Base-by-base conservation (phyloP, 140 eudicot genomes). In the Oenanthe javanica region DNA sequence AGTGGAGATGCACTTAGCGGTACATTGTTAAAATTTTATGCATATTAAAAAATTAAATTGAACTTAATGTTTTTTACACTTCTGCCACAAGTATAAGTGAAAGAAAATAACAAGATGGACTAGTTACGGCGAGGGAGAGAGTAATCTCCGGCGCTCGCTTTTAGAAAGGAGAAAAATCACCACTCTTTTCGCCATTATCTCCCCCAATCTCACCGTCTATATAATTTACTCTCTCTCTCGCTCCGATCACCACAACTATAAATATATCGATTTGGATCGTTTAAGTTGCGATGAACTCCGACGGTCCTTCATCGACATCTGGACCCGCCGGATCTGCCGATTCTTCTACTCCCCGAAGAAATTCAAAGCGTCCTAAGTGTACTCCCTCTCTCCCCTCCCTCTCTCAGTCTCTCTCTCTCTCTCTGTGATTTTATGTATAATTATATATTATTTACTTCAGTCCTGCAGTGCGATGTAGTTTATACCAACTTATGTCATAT, bases 311-410 rank as follows among this genome's bases (percentile, higher is more conserved):
- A 11, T 86, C 92, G 19, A 90, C 89, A 76, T 89, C 97, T 82
- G 93, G 86, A 43, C 83, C 81, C 16, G 72, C 86, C 80, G 98
- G 96, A 88, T 91, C 96, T 64, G 89, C 78, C 45, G 96, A 87
- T 83, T 72, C 94, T 13, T 63, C 89, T 13, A 86, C 83, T 54
- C 87, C 93, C 21, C 76, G 91, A 57, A 83, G 93, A 79, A 89
- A 88, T 82, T 93, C 94, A 52, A 93, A 93, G 87, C 89, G 98
- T 42, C 98, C 98, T 43, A 91, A 93, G 79, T 93, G 98, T 91
- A 88, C 15, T 6, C 1, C 27, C 1, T 9, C 6, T 9, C 12
- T 18, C 6, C 31, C 4, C 21, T 21, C 27, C 3, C 25, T 59
- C 8, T n/a, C 2, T 36, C 40, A 36, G 40, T 36, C 40, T 36